Percentiles rank a stretch among this genome's conserved stretches.
These are phyloP conservation scores for Penicillium griseofulvum DNA, from an alignment of 2,329 filamentous ascomycete species.

Conservation along the genomic window DNA sequence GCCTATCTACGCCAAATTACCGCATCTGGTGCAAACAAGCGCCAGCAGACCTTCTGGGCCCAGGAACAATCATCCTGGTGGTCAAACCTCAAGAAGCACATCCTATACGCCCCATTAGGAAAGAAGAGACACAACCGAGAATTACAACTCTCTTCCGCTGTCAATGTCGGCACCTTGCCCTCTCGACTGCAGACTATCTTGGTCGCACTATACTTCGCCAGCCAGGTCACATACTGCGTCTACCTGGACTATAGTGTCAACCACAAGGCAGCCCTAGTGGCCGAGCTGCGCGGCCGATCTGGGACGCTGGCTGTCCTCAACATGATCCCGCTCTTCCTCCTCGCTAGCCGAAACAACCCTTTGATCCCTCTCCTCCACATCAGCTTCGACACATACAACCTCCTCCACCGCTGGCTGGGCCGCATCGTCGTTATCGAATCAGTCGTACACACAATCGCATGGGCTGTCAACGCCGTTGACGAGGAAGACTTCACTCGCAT, in stretches of 20 bases:
- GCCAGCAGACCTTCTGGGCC: constrained; percentile 48
- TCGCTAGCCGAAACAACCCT: constrained; percentile 91
- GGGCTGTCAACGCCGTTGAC: constrained; percentile 67
- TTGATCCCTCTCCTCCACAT: constrained; percentile 77
- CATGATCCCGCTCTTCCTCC: constrained; percentile 84
- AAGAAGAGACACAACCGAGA: constrained; percentile 74
- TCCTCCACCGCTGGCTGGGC: constrained; percentile 80
- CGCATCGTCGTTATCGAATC: constrained; percentile 70
- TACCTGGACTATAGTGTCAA: constrained; percentile 45
- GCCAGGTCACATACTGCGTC: constrained; percentile 72
- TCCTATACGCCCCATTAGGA: constrained; percentile 64
- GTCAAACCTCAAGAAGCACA: constrained; percentile 46
- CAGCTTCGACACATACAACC: constrained; percentile 95
- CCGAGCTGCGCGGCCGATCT: constrained; percentile 80
- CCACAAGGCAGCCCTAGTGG: constrained; percentile 59
- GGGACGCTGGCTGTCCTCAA: constrained; percentile 84
- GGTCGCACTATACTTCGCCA: constrained; percentile 64
- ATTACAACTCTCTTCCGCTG: constrained; percentile 64
- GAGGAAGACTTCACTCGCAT: constrained; percentile 35
- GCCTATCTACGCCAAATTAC: constrained; percentile 46
- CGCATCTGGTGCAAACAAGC: constrained; percentile 35
- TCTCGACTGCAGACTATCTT: constrained; percentile 74
- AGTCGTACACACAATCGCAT: constrained; percentile 69
- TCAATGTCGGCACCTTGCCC: constrained; percentile 74
- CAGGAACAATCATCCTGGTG: constrained; percentile 42